phyloP scores from a whole-genome alignment of 2,329 filamentous ascomycete species.

The Neospermospora avenae region DNA sequence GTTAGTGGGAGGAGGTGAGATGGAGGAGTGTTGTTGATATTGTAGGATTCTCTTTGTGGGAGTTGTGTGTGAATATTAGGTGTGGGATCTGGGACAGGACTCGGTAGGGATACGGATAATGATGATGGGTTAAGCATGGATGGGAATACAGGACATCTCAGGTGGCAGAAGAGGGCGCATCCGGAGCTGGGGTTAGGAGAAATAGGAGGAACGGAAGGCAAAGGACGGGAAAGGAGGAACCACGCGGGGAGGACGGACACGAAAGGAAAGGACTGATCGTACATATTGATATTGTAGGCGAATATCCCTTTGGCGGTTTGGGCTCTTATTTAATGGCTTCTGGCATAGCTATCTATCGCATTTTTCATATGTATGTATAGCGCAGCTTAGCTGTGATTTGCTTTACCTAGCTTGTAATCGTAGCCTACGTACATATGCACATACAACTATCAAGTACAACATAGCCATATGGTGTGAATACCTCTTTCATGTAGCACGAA shows the following conservation, averaged over 20 bases:
- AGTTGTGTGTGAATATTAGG: not conserved
- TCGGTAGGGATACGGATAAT: not conserved
- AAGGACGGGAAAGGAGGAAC: not conserved
- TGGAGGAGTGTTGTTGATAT: no score
- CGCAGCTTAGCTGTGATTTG: not conserved
- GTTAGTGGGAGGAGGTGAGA: no score
- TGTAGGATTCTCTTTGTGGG: no score
- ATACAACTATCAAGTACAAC: not conserved
- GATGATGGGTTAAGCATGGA: not conserved
- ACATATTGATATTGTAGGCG: not conserved
- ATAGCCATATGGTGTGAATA: not conserved
- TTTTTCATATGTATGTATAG: not conserved
- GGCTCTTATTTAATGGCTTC: not conserved
- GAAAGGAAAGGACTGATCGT: not conserved
- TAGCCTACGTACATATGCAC: not conserved
- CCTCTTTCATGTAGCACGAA: no score
- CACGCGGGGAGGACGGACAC: not conserved
- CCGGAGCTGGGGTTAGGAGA: not conserved
- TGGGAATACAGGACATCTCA: not conserved
- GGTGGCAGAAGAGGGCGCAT: not conserved
- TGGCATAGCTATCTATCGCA: not conserved
- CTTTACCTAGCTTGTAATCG: conserved; percentile 1
- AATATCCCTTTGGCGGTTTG: conserved; percentile 2
- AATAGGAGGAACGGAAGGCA: not conserved
- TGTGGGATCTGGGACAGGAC: not conserved